Evolutionary conservation across 2,329 filamentous ascomycete genomes (phyloP).

Genomic region (Diatrype stigma): DNA sequence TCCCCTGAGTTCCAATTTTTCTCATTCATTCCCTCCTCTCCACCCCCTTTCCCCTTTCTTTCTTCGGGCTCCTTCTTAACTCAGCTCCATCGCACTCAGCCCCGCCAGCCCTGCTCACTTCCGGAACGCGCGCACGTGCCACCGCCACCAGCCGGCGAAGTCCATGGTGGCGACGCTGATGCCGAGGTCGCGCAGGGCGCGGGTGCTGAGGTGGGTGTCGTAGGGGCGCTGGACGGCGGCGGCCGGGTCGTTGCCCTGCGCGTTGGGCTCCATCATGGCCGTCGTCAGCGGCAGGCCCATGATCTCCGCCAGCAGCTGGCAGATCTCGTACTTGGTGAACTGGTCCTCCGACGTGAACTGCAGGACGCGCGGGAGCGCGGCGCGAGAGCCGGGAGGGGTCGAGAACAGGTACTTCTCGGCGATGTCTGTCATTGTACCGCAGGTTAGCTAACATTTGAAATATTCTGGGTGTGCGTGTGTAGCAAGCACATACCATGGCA

Average conservation of each 20-base stretch:
- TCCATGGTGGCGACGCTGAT: constrained; percentile 71
- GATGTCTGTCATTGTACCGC: constrained; percentile 49
- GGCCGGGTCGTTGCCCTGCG: constrained; percentile 53
- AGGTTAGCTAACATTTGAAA: too few species aligned
- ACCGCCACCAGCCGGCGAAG: constrained; percentile 78
- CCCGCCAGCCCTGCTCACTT: constrained; percentile 33
- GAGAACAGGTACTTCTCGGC: constrained; percentile 61
- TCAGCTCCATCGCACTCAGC: not conserved
- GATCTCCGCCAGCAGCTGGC: constrained; percentile 71
- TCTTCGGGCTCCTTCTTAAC: not conserved
- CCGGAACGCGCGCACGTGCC: constrained; percentile 56
- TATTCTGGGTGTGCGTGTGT: too few species aligned
- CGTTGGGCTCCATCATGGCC: constrained; percentile 64
- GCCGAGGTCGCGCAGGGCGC: constrained; percentile 65
- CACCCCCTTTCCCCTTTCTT: not conserved
- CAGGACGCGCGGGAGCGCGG: constrained; percentile 62
- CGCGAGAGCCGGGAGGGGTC: constrained; percentile 30
- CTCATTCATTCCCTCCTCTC: not conserved
- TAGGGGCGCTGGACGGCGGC: constrained; percentile 76
- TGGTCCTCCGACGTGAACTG: constrained; percentile 85
- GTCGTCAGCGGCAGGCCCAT: constrained; percentile 69
- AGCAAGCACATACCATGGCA: constrained; percentile 61
- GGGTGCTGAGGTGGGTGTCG: constrained; percentile 82
- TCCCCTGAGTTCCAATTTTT: too few species aligned
- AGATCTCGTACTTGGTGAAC: constrained; percentile 89